Percentiles rank a stretch among this genome's conserved stretches.
Conservation (phyloP, 352 stramenopile species). For the Phytophthora sp. region DNA sequence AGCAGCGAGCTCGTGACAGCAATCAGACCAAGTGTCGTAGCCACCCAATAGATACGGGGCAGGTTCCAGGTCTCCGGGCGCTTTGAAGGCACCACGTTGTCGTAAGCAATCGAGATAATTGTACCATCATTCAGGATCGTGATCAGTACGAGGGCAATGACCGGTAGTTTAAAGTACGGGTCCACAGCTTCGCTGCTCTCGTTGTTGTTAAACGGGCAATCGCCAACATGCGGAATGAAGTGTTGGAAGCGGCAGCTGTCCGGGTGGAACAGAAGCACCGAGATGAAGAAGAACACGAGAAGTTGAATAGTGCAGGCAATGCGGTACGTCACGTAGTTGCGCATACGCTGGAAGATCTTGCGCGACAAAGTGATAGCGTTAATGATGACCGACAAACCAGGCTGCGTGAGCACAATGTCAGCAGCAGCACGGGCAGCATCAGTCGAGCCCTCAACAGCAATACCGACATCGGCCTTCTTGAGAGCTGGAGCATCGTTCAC, state of each 20-base stretch:
- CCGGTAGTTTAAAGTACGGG: slow-evolving; percentile 92
- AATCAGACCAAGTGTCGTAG: slow-evolving; percentile 68
- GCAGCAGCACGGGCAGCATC: slow-evolving; percentile 90
- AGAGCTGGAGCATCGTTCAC: slow-evolving; percentile 76
- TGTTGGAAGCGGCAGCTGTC: slow-evolving; percentile 77
- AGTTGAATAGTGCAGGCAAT: slow-evolving; percentile 93
- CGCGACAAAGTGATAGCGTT: slow-evolving; percentile 90
- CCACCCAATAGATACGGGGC: slow-evolving; percentile 63
- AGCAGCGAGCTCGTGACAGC: slow-evolving; percentile 86
- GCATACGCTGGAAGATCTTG: slow-evolving; percentile 95
- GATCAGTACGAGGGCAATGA: slow-evolving; percentile 94
- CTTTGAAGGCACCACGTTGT: slow-evolving; percentile 82
- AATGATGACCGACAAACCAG: slow-evolving; percentile 92
- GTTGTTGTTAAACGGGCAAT: slow-evolving; percentile 61
- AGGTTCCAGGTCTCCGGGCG: slow-evolving; percentile 79
- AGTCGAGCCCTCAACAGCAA: slow-evolving; percentile 84
- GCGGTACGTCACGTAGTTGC: slow-evolving; percentile 95
- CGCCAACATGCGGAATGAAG: slow-evolving; percentile 57
- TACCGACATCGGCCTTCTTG: slow-evolving; percentile 75
- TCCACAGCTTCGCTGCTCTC: slow-evolving; percentile 57
- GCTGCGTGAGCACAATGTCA: slow-evolving; percentile 95
- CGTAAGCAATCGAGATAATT: slow-evolving; percentile 92
- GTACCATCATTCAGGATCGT: slow-evolving; percentile 95
- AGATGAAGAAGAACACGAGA: slow-evolving; percentile 94
- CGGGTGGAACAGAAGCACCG: slow-evolving; percentile 89